A percentile compares a stretch with the other conserved stretches of the same genome.
These are phyloP conservation scores for Chrysosphaeria jannelii DNA, from an alignment of 2,329 filamentous ascomycete genomes.

Conservation along the genomic window DNA sequence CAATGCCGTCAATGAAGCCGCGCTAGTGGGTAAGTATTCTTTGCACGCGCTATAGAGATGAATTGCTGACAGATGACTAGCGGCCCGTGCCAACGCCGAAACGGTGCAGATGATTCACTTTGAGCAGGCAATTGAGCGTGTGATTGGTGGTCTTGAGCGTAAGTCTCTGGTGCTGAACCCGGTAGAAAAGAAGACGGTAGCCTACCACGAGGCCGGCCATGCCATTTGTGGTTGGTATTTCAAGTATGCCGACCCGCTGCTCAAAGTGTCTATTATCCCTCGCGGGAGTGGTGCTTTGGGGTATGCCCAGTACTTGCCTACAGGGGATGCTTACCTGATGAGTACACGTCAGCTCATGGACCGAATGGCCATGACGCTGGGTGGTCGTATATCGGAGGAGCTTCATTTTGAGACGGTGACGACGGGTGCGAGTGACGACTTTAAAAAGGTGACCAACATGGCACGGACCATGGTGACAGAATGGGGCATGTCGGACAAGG, in stretches of 20 bases:
- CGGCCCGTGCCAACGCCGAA: slow-evolving; percentile 54
- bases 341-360: slow-evolving; percentile 90
- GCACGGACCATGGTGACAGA: slow-evolving; percentile 97
- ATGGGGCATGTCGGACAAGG: slow-evolving; percentile 90
- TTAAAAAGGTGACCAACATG: slow-evolving; percentile 93
- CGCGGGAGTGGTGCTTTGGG: slow-evolving; percentile 79
- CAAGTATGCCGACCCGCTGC: slow-evolving; percentile 77
- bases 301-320: slow-evolving; percentile 90
- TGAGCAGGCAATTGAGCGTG: slow-evolving; percentile 89
- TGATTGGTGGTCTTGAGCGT: slow-evolving; percentile 88
- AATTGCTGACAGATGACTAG: slow-evolving; percentile 17
- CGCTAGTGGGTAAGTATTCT: slow-evolving; percentile 49
- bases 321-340: slow-evolving; percentile 82
- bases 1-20: slow-evolving; percentile 94
- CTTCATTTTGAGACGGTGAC: slow-evolving; percentile 92
- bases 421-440: slow-evolving; percentile 81
- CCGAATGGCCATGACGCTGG: slow-evolving; percentile 97
- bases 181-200: slow-evolving; percentile 47
- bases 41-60: background rate
- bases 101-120: slow-evolving; percentile 74
- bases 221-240: slow-evolving; percentile 98
- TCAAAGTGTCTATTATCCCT: slow-evolving; percentile 96
- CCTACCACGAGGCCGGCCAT: slow-evolving; percentile 53
- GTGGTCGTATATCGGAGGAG: slow-evolving; percentile 83
- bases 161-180: slow-evolving; percentile 84